Conservation (phyloP, 2,329 filamentous ascomycete species). For the Aaosphaeria arxii region DNA sequence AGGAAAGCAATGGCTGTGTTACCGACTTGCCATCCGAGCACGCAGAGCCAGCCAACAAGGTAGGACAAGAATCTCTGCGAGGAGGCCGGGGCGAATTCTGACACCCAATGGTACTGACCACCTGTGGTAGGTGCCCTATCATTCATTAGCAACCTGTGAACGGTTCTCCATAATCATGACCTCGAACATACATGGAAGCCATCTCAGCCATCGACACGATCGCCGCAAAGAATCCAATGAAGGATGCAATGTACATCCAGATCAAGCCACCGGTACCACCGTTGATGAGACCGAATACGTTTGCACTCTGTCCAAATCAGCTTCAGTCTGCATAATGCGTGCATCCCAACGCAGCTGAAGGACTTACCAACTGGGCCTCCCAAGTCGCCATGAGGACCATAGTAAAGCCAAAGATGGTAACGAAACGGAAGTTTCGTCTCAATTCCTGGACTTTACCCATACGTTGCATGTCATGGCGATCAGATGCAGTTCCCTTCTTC, state of each 20-base stretch:
- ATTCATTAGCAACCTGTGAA: not conserved
- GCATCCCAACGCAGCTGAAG: not conserved
- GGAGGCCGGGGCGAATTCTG: constrained; percentile 21
- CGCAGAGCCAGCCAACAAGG: constrained; percentile 11
- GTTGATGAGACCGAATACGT: constrained; percentile 13
- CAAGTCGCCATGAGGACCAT: constrained; percentile 28
- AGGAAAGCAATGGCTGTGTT: constrained; percentile 9
- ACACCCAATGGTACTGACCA: constrained; percentile 29
- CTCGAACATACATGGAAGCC: constrained; percentile 19
- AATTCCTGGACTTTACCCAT: constrained; percentile 28
- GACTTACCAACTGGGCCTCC: constrained; percentile 18
- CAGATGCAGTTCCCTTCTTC: constrained; percentile 16
- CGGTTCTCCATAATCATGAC: not conserved
- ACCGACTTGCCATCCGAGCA: constrained; percentile 11
- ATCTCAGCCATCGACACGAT: constrained; percentile 27
- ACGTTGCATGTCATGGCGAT: constrained; percentile 23
- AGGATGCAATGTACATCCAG: constrained; percentile 20
- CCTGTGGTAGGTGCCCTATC: constrained; percentile 21
- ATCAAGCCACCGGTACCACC: constrained; percentile 25
- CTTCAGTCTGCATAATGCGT: constrained; percentile 6
- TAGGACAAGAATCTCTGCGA: constrained; percentile 19
- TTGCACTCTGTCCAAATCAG: constrained; percentile 8
- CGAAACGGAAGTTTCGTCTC: constrained; percentile 21
- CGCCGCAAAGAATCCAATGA: constrained; percentile 15
- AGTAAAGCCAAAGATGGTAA: constrained; percentile 23